Percentiles rank a stretch among this genome's conserved stretches.
Evolutionary conservation across 2,329 filamentous ascomycete genomes (phyloP).

Genomic region (Fusarium phyllophilum): DNA sequence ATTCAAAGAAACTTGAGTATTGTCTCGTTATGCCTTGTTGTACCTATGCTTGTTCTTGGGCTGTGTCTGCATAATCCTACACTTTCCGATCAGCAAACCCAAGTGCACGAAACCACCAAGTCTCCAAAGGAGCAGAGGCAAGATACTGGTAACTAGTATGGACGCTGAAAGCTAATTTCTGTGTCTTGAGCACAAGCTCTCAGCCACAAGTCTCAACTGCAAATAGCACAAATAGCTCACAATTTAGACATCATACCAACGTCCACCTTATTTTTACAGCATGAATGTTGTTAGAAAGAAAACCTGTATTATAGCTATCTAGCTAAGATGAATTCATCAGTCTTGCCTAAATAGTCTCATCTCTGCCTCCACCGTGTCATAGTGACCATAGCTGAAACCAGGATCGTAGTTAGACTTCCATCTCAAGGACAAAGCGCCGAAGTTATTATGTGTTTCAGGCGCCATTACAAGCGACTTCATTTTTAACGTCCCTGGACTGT

Average conservation of each 20-base stretch:
- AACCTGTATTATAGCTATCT: neutral
- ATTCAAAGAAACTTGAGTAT: neutral
- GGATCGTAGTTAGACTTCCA: neutral
- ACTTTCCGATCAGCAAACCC: neutral
- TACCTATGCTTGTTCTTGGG: neutral
- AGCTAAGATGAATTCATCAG: neutral
- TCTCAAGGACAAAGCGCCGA: neutral
- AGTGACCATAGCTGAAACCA: too few species aligned
- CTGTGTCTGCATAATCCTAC: neutral
- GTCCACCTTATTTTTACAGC: too few species aligned
- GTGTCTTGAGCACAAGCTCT: neutral
- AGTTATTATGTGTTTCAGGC: neutral
- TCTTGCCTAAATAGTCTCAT: neutral
- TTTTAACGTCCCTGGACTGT: neutral
- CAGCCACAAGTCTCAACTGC: neutral
- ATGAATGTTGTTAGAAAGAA: rapidly evolving
- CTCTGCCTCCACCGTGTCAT: neutral
- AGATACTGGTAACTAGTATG: too few species aligned
- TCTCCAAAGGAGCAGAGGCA: neutral
- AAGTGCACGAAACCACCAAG: neutral
- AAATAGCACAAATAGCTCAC: neutral
- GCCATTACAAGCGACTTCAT: neutral
- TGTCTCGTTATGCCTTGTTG: neutral
- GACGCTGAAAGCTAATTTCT: rapidly evolving
- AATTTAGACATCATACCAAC: neutral